These are phyloP conservation scores for Hanseniaspora thailandica DNA, from an alignment of 805 yeast species.

Conservation along the genomic window DNA sequence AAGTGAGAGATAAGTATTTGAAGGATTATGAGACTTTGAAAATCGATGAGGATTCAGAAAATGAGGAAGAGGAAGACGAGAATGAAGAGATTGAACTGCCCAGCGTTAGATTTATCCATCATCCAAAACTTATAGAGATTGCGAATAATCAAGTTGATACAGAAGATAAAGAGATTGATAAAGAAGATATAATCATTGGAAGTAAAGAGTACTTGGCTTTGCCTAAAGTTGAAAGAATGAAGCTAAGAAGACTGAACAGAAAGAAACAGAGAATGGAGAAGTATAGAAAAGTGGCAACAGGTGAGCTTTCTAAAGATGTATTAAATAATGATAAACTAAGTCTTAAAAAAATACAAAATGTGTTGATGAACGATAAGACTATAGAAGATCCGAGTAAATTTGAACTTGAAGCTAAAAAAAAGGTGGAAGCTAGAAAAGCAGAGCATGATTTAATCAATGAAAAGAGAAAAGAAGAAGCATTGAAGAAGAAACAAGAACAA, in stretches of 20 bases:
- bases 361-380: conserved; percentile 64
- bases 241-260: conserved; percentile 60
- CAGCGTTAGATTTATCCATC: conserved; percentile 64
- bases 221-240: conserved; percentile 66
- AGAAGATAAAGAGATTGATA: conserved; percentile 31
- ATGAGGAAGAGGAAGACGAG: conserved; percentile 25
- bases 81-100: conserved; percentile 27
- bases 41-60: conserved; percentile 18
- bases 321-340: conserved; percentile 56
- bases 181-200: conserved; percentile 18
- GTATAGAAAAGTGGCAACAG: conserved; percentile 68
- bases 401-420: conserved; percentile 57
- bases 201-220: conserved; percentile 33
- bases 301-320: conserved; percentile 76
- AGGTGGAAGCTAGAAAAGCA: conserved; percentile 49
- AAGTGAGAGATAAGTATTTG: conserved; percentile 30
- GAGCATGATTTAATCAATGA: conserved; percentile 53
- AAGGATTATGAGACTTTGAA: conserved; percentile 24
- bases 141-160: conserved; percentile 25
- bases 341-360: conserved; percentile 73
- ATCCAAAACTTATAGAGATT: conserved; percentile 57
- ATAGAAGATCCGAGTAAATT: conserved; percentile 80
- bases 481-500: conserved; percentile 15
- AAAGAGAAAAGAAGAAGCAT: conserved; percentile 36
- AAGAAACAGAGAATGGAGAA: conserved; percentile 50